These are phyloP conservation scores for Mentha longifolia DNA, from an alignment of 257 asterid genomes.

Conservation along the genomic window DNA sequence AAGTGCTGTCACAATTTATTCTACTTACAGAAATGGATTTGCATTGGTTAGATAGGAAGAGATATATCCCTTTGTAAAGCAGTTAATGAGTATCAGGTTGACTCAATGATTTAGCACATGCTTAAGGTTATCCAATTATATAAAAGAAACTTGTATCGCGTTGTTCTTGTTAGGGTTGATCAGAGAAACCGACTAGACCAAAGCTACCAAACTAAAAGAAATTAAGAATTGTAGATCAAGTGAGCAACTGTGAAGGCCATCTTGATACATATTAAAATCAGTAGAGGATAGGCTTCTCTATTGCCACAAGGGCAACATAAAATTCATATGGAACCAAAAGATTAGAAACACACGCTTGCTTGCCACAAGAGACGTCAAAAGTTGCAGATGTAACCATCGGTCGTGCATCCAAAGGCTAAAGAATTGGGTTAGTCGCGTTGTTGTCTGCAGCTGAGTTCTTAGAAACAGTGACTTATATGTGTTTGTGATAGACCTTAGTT, in stretches of 20 bases:
- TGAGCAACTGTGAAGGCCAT: background rate
- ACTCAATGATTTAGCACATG: background rate
- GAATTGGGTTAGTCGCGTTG: no score
- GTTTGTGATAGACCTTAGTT: no score
- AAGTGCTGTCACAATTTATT: background rate
- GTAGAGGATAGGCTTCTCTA: background rate
- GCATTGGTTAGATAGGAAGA: background rate
- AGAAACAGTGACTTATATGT: no score
- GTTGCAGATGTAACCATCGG: background rate
- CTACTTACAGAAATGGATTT: slow-evolving; percentile 11
- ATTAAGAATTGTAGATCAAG: no score
- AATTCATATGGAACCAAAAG: background rate
- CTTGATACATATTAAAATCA: background rate
- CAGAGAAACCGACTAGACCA: background rate
- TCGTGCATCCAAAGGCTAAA: no score
- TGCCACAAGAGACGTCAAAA: background rate
- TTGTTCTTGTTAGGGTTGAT: slow-evolving; percentile 9
- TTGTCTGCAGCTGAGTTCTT: no score
- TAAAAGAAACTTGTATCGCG: background rate
- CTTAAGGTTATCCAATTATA: background rate
- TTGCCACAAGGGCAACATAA: background rate
- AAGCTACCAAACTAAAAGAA: background rate
- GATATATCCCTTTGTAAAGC: background rate
- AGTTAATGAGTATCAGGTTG: background rate
- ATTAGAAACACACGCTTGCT: background rate